Evolutionary conservation across 2,329 filamentous ascomycete genomes (phyloP).

Genomic region (Phialophora macrospora): DNA sequence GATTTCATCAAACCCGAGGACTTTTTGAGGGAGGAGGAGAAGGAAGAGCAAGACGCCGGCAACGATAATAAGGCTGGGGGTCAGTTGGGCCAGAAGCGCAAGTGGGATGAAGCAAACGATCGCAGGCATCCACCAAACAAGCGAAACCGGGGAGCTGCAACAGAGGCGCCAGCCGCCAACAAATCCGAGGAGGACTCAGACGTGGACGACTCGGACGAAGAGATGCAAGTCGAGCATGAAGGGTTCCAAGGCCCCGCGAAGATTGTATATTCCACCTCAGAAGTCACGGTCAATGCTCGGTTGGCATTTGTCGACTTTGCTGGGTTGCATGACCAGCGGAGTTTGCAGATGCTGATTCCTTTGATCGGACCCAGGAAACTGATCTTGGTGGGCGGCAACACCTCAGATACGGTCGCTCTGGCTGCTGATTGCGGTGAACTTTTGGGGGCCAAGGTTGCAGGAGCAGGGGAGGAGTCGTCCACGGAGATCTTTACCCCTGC

Average conservation of each 20-base stretch:
- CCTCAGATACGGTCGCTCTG: conserved; percentile 76
- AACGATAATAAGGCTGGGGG: conserved; percentile 61
- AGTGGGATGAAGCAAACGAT: conserved; percentile 75
- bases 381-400: conserved; percentile 82
- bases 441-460: conserved; percentile 52
- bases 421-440: conserved; percentile 79
- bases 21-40: conserved; percentile 88
- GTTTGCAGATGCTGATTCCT: conserved; percentile 90
- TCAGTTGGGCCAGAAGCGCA: conserved; percentile 85
- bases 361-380: conserved; percentile 92
- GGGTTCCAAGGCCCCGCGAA: conserved; percentile 72
- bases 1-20: conserved; percentile 93
- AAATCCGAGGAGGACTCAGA: conserved; percentile 58
- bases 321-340: conserved; percentile 90
- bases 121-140: conserved; percentile 46
- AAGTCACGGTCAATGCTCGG: conserved; percentile 70
- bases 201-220: conserved; percentile 61
- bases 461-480: conserved; percentile 50
- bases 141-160: conserved; percentile 27
- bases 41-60: conserved; percentile 71
- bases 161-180: conserved; percentile 35
- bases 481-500: conserved; percentile 81
- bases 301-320: conserved; percentile 91
- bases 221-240: conserved; percentile 54
- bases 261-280: conserved; percentile 67